Evolutionary conservation across 257 asterid species (phyloP), one percentile per base, ranked within the genome.

Genomic region (Oldenlandia corymbosa): DNA sequence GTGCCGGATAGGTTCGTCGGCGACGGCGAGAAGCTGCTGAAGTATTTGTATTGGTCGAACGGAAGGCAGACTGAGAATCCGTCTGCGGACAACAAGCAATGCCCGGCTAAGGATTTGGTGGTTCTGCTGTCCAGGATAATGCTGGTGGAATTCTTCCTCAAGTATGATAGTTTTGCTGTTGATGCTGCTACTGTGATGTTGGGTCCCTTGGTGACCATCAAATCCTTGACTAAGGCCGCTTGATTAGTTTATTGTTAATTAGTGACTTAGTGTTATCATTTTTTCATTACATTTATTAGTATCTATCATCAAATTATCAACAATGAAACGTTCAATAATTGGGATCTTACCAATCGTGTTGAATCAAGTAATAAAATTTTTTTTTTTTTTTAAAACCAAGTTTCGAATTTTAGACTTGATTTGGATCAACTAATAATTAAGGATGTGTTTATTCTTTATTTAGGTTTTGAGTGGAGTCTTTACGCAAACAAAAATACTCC

Each of bases 11-110:
- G 97, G 20, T 90, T 87, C 31, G 65, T 87, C 11, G 90, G 89
- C 2, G 80, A 78, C 0, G 96, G 96, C 0, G 93, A 82, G 49
- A 65, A 74, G 10, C 42, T 90, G 71, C 21, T 90, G 7, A 37
- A 71, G 62, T 79, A 84, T 57, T 82, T 90, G 16, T 87, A 75
- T 16, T 90, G 97, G 97, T 87, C 96, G 12, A 90, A 90, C 49
- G 97, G 77, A 27, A 71, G 89, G 24, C 86, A 87, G 27, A 83
- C 76, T 0, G 85, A 84, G 2, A 68, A 71, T 27, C 86, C 95
- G 12, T 68, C 70, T 13, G 73, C 30, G 45, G 83, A 31, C 12
- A 71, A 90, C 28, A 90, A 90, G 71, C 97, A 90, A 54, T 90
- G 97, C 56, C 79, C 95, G 0, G 97, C 60, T 11, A 90, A 76